Conservation (phyloP, 192 early-diverging fungal genomes). For the Coemansia sp. region DNA sequence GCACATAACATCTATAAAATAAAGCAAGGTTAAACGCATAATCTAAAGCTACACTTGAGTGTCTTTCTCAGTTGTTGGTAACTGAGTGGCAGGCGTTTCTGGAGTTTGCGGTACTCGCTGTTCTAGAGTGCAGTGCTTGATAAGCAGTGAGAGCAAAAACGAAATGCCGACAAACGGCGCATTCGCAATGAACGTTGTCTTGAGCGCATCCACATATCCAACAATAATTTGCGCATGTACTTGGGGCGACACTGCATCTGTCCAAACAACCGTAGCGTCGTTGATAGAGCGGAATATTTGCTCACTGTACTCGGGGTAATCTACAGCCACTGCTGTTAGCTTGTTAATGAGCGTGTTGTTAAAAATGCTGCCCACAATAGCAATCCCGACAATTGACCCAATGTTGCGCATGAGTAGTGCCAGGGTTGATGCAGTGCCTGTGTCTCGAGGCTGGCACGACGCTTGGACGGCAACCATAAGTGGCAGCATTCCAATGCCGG, state of each 20-base stretch:
- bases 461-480: constrained; percentile 33
- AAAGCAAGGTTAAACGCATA: no score
- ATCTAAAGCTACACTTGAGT: no score
- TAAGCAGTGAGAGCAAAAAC: constrained; percentile 21
- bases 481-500: constrained; percentile 29
- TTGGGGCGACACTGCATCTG: constrained; percentile 6
- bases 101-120: neutral
- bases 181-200: constrained; percentile 33
- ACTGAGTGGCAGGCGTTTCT: no score
- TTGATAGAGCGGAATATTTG: constrained; percentile 18
- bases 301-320: constrained; percentile 15
- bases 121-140: constrained; percentile 27
- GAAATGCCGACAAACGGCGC: constrained; percentile 31
- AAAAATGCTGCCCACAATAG: constrained; percentile 28
- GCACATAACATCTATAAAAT: no score
- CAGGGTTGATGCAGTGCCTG: constrained; percentile 27
- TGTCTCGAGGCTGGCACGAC: constrained; percentile 17
- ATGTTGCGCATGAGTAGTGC: constrained; percentile 25
- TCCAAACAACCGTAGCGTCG: constrained; percentile 26
- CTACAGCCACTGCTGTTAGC: constrained; percentile 11
- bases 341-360: constrained; percentile 27
- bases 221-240: constrained; percentile 19
- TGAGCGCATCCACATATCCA: constrained; percentile 21
- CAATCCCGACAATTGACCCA: constrained; percentile 34
- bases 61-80: no score